Evolutionary conservation across 1,284 basidiomycete genomes (phyloP).

Genomic region (Ustilago cynodontis): DNA sequence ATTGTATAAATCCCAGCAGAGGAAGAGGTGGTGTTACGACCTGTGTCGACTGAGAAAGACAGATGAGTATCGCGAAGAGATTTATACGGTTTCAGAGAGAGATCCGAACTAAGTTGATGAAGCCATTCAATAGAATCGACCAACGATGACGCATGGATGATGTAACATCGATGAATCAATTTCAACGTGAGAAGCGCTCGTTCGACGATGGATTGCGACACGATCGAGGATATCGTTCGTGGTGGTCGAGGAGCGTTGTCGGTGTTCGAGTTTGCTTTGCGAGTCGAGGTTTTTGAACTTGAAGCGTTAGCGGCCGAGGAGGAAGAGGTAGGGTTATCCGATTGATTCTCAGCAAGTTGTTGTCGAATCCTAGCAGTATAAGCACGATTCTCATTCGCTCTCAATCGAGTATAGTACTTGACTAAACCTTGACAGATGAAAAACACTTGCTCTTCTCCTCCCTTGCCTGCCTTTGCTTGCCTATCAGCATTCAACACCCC

Average conservation of each 20-base stretch:
- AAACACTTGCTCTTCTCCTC: conserved; percentile 31
- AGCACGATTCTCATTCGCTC: conserved; percentile 39
- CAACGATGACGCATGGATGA: conserved; percentile 38
- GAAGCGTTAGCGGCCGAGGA: neutral
- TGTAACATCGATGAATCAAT: conserved; percentile 42
- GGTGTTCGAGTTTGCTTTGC: conserved; percentile 3
- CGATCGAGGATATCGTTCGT: neutral
- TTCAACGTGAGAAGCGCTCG: conserved; percentile 41
- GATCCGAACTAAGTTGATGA: conserved; percentile 35
- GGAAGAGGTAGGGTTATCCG: neutral
- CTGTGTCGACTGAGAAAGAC: conserved; percentile 45
- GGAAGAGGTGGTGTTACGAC: conserved; percentile 38
- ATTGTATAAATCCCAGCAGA: conserved; percentile 21
- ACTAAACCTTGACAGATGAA: conserved; percentile 49
- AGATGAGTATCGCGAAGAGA: conserved; percentile 42
- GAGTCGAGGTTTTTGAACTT: conserved; percentile 11
- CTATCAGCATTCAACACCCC: conserved; percentile 7
- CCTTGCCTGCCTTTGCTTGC: neutral
- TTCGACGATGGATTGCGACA: conserved; percentile 21
- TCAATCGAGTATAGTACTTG: conserved; percentile 31
- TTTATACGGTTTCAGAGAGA: conserved; percentile 51
- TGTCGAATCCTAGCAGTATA: conserved; percentile 45
- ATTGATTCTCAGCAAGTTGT: conserved; percentile 29
- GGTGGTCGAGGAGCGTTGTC: neutral
- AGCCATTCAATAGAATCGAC: conserved; percentile 50